These are phyloP conservation scores for Ceratocystis smalleyi DNA, from an alignment of 2,329 filamentous ascomycete species.

Conservation along the genomic window DNA sequence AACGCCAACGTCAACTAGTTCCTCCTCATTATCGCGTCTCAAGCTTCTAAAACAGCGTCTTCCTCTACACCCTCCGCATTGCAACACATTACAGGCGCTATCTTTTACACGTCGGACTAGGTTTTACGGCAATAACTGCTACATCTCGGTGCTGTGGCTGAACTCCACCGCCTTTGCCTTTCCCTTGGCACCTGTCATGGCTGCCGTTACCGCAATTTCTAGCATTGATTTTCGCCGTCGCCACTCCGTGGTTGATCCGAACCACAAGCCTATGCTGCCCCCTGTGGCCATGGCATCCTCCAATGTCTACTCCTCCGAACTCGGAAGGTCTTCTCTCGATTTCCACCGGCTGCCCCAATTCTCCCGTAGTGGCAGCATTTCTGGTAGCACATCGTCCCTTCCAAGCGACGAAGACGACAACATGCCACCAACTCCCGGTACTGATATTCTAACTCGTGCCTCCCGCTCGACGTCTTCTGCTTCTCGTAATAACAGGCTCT, in stretches of 20 bases:
- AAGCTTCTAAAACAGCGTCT: background rate
- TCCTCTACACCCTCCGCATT: background rate
- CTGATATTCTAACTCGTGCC: constrained; percentile 31
- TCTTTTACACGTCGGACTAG: background rate
- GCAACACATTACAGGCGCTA: background rate
- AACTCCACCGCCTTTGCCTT: constrained; percentile 1
- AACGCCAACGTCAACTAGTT: background rate
- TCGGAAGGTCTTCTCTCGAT: constrained; percentile 9
- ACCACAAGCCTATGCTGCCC: constrained; percentile 8
- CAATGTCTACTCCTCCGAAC: constrained; percentile 14
- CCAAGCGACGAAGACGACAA: constrained; percentile 21
- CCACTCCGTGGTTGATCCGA: constrained; percentile 14
- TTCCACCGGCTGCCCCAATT: constrained; percentile 12
- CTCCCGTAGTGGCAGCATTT: constrained; percentile 15
- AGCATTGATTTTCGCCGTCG: constrained; percentile 12
- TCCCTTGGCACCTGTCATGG: constrained; percentile 13
- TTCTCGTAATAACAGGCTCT: constrained; percentile 43
- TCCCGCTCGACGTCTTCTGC: constrained; percentile 38
- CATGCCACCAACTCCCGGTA: constrained; percentile 27
- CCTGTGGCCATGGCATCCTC: constrained; percentile 17
- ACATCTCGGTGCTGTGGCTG: background rate
- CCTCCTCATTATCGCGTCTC: background rate
- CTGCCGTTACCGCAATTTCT: constrained; percentile 10
- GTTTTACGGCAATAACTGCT: background rate
- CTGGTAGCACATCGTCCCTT: constrained; percentile 15